Evolutionary conservation across 441 rosid species (phyloP), one percentile per base, ranked within the genome.

Genomic region (Erodium texanum): DNA sequence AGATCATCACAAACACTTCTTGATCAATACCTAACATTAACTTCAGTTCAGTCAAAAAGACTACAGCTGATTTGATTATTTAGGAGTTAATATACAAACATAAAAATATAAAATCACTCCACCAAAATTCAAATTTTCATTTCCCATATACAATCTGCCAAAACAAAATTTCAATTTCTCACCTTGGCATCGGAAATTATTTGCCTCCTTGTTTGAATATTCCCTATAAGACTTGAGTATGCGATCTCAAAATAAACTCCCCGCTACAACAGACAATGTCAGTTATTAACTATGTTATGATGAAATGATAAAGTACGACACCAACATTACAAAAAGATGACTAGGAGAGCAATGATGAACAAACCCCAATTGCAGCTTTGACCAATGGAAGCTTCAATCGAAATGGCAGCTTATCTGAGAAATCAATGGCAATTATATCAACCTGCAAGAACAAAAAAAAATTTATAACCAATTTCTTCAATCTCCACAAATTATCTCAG

Each of bases 211-310:
- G 71, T 70, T 73, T 88, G 89, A 72, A 84, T 75, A 81, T 86
- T 90, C 68, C 75, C 72, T 38, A 91, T 72, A 70, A 93, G 84
- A 82, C 72, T 81, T n/a, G 88, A 84, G 79, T 89, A 94, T 0
- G 79, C 71, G 64, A 94, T 80, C 76, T 91, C 99, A 71, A 91
- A 91, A 78, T 80, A 85, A 71, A 91, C 79, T 43, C 96, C 96
- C 10, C 96, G 85, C 99, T 89, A 89, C 68, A 16, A 7, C 23
- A 12, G 43, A 64, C 68, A 64, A 48, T 23, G 52, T 36, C 27
- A 27, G 7, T 5, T 64, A 66, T 68, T 36, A n/a, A 61, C 45
- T 29, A 43, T 12, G 7, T 16, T 58, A 16, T 14, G 10, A 54
- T 3, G 34, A 29, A 29, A 29, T 29, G 34, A 29, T 34, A 18